Percentiles rank a stretch among this genome's conserved stretches.
These are phyloP conservation scores for Rhododendron williamsianum DNA, from an alignment of 148 eudicot species.

Conservation along the genomic window DNA sequence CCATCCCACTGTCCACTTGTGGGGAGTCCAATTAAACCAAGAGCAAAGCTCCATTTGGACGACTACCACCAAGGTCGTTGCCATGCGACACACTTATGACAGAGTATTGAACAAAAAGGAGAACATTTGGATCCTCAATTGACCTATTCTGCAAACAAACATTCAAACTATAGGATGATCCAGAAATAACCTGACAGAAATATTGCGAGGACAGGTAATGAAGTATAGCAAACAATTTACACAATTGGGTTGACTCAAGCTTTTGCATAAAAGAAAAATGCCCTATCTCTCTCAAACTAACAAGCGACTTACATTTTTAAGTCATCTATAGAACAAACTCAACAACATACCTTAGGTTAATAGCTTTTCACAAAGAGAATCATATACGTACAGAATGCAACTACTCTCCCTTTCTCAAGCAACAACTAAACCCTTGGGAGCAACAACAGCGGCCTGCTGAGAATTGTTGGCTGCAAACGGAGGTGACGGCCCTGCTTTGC, in stretches of 20 bases:
- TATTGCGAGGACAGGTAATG: neutral
- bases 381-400: neutral
- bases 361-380: neutral
- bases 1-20: too few species aligned
- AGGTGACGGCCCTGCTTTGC: neutral
- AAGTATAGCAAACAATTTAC: neutral
- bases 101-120: too few species aligned
- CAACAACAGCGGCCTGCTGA: neutral
- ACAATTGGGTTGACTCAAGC: neutral
- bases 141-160: too few species aligned
- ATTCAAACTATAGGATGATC: too few species aligned
- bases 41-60: too few species aligned
- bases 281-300: neutral
- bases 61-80: too few species aligned
- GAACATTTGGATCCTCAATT: too few species aligned
- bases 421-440: neutral
- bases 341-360: too few species aligned
- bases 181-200: neutral
- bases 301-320: too few species aligned
- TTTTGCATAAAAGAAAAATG: neutral
- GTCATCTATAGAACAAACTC: too few species aligned
- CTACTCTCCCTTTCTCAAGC: neutral
- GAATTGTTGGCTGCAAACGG: slow-evolving; percentile 5
- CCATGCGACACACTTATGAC: too few species aligned
- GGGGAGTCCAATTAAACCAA: too few species aligned